Percentiles rank a stretch among this genome's conserved stretches.
These are phyloP conservation scores for Mycotypha africana DNA, from an alignment of 371 early-diverging fungal species.

Conservation along the genomic window DNA sequence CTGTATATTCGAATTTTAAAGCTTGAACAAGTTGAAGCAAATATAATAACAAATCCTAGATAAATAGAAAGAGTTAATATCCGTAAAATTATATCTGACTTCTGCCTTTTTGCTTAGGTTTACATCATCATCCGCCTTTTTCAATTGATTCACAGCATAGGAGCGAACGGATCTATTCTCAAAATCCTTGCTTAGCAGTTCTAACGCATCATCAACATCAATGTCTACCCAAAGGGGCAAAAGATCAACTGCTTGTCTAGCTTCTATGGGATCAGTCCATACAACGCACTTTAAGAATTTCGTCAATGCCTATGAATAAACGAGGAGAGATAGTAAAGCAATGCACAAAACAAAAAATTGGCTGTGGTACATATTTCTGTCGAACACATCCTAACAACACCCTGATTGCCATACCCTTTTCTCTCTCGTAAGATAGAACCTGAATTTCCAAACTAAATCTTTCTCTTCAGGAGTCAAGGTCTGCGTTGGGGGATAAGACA, in stretches of 20 bases:
- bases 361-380: no score
- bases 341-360: no score
- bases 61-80: no score
- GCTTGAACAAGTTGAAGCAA: slow-evolving; percentile 96
- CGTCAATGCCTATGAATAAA: slow-evolving; percentile 87
- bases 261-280: slow-evolving; percentile 92
- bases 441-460: slow-evolving; percentile 94
- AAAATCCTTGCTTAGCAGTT: slow-evolving; percentile 87
- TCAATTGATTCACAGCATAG: slow-evolving; percentile 86
- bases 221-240: slow-evolving; percentile 86
- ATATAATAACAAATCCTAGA: slow-evolving; percentile 82
- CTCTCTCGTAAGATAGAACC: slow-evolving; percentile 89
- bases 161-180: slow-evolving; percentile 74
- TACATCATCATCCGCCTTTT: slow-evolving; percentile 90
- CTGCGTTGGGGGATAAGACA: slow-evolving; percentile 89
- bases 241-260: slow-evolving; percentile 85
- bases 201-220: slow-evolving; percentile 92
- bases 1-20: slow-evolving; percentile 83
- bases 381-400: neutral
- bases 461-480: slow-evolving; percentile 80
- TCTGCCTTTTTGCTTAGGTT: no score
- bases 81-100: no score
- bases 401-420: slow-evolving; percentile 53
- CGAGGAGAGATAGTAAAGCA: no score
- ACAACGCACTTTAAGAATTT: slow-evolving; percentile 95